Base-by-base conservation (phyloP, 164 flowering plant species). In the Tinospora cordifolia region DNA sequence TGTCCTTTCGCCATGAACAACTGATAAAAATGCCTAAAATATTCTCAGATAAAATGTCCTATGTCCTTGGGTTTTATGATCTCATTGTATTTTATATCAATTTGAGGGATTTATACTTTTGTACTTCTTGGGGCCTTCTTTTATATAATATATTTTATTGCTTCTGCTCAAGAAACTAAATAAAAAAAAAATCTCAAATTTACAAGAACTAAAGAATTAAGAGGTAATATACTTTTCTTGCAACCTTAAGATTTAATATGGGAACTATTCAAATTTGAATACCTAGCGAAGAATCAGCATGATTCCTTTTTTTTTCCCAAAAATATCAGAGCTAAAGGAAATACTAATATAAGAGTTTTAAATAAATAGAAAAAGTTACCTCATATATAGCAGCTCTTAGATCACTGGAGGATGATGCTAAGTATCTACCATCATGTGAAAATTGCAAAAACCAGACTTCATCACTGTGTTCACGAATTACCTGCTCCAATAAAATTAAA, bases 401-500 rank as follows among this genome's bases (percentile, higher is more conserved):
- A 76, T 85, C 88, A 71, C 78, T 77, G 4, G 87, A 83, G 69
- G 88, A 83, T 12, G 91, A 84, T 47, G 91, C 91, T 63, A 87
- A 80, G 74, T 81, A 85, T 74, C 78, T 87, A 62, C 91, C 87
- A 69, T 84, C 72, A 70, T 84, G 84, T n/a, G 88, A 85, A 78
- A 87, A 87, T 66, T 83, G 86, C 75, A 87, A 58, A 71, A 82
- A 83, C 88, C 88, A 87, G 39, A 87, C 86, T 77, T 87, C 91
- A 72, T 79, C 84, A 12, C 41, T 66, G 70, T 87, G 88, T 47
- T 64, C 85, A 40, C 78, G 75, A 68, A 86, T 59, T 64, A 83
- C 78, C 88, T 86, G 78, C 34, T 66, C 65, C 75, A 71, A 44
- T 67, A 47, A 25, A 54, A 38, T 30, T 30, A 38, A 65, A 67